Conservation (phyloP, 2,329 filamentous ascomycete genomes). For the Fusarium veterinarium region DNA sequence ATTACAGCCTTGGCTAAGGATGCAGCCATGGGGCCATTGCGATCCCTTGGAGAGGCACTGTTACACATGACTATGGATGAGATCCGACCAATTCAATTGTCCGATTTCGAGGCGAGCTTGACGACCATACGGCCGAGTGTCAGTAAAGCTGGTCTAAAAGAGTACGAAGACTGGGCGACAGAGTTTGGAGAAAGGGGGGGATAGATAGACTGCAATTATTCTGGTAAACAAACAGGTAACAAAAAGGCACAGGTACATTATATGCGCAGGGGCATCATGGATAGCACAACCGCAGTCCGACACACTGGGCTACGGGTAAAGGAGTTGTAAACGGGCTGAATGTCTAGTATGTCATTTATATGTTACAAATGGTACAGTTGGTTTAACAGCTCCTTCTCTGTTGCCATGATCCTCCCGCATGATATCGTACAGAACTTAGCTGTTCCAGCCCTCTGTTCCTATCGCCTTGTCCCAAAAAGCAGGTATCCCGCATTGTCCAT, state of each 20-base stretch:
- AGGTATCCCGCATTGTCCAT: conserved; percentile 1
- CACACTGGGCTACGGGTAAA: conserved; percentile 5
- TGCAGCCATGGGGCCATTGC: conserved; percentile 94
- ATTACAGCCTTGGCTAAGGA: conserved; percentile 98
- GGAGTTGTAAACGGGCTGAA: conserved; percentile 20
- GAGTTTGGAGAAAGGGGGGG: conserved; percentile 94
- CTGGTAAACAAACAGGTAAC: conserved; percentile 27
- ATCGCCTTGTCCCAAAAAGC: neutral
- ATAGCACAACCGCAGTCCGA: neutral
- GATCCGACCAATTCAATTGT: conserved; percentile 85
- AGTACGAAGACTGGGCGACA: conserved; percentile 93
- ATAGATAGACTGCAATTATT: conserved; percentile 63
- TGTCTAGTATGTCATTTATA: conserved; percentile 36
- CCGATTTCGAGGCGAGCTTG: conserved; percentile 87
- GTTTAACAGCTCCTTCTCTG: conserved; percentile 22
- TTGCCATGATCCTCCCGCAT: conserved; percentile 16
- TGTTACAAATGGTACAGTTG: conserved; percentile 42
- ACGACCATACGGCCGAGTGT: conserved; percentile 90
- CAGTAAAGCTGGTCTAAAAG: conserved; percentile 82
- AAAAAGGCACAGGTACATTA: conserved; percentile 12
- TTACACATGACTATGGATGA: conserved; percentile 94
- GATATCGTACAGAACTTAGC: conserved; percentile 38
- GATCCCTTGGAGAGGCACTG: conserved; percentile 88
- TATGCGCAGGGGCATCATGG: conserved; percentile 9
- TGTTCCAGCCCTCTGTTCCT: neutral